Evolutionary conservation across 73 alveolate species (phyloP), one percentile per base, ranked within the genome.

Genomic region (Paramecium primaurelia): DNA sequence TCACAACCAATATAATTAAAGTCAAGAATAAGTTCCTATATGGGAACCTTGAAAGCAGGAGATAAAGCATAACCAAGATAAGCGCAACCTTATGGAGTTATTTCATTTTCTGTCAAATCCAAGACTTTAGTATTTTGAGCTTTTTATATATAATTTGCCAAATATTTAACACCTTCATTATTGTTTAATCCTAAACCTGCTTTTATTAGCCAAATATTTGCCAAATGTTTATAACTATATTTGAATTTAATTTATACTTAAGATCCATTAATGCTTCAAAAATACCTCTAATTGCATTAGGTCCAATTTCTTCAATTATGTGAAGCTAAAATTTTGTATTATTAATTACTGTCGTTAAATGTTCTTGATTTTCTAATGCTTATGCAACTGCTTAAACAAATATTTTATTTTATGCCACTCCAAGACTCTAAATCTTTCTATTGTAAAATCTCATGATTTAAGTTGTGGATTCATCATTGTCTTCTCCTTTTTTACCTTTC

Each of bases 61-160:
- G 92, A 77, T 73, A 89, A 59, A 12, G 94, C 84, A 36, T 89
- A 71, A 20, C 94, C 94, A 10, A 89, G 59, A 89, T 71, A 89
- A 71, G 80, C 12, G 30, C 94, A 89, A 2, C 94, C 94, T 45
- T 28, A 12, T 2, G 32, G 54, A 32, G 47, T 89, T 20, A 89
- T 89, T 89, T 89, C 94, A 89, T 89, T 89, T 47, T 89, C 92
- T 30, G 94, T 77, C 58, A 89, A 44, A 89, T 89, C 88, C 36
- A 89, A 51, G 22, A 89, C 71, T 64, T 89, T 89, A 1, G 88
- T 83, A 89, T 59, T 26, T 38, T 71, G 26, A 45, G 92, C 94
- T 58, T 89, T 89, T 54, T 89, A 77, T 40, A 89, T 89, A 45
- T 71, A 89, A 71, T 71, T 68, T 16, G 92, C 51, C 26, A 89